Evolutionary conservation across 495 filamentous ascomycete genomes (phyloP).

Genomic region (Hypoxylon fragiforme): DNA sequence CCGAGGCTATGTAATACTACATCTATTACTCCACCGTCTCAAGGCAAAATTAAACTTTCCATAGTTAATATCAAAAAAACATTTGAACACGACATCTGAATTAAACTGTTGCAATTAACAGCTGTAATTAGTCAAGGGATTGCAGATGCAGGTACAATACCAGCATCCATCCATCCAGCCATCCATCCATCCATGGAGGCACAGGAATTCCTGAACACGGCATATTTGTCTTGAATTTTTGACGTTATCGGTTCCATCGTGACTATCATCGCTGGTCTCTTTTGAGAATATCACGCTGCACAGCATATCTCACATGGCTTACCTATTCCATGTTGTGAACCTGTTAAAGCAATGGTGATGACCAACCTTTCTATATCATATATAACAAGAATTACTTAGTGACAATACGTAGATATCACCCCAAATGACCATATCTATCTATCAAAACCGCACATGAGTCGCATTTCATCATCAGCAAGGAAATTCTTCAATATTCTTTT

Average conservation of each 20-base stretch:
- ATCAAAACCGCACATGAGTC: conserved; percentile 9
- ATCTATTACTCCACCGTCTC: conserved; percentile 23
- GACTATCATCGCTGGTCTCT: neutral
- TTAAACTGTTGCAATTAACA: no score
- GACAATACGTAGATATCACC: no score
- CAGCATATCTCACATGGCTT: neutral
- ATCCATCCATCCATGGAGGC: no score
- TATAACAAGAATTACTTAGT: no score
- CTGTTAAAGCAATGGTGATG: no score
- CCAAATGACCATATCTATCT: conserved; percentile 5
- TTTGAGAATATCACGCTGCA: neutral
- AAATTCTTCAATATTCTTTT: no score
- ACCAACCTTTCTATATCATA: no score
- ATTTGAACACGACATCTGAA: neutral
- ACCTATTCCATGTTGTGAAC: neutral
- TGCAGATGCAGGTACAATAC: conserved; percentile 7
- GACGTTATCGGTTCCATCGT: neutral
- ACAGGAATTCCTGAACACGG: neutral
- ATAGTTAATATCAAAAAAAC: neutral
- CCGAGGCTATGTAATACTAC: conserved; percentile 28
- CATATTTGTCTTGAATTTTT: neutral
- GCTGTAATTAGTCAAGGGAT: no score
- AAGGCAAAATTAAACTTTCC: conserved; percentile 25
- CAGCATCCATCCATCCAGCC: no score
- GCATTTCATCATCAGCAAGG: neutral